phyloP scores from a whole-genome alignment of 2,329 filamentous ascomycete genomes.

The Huntiella abstrusa region DNA sequence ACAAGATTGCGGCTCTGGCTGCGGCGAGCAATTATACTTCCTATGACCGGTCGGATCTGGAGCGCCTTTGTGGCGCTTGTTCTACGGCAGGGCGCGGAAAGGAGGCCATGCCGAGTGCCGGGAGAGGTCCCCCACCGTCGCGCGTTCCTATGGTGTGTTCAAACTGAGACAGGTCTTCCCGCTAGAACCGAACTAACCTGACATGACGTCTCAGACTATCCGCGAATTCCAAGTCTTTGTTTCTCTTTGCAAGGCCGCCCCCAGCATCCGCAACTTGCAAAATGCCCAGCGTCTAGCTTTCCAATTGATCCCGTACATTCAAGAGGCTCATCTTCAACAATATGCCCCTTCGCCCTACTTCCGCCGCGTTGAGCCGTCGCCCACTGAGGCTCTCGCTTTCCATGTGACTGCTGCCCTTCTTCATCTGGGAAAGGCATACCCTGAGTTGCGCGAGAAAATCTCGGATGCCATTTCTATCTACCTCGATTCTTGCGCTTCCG shows the following conservation, averaged over 20 bases:
- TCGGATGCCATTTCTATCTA: slow-evolving; percentile 52
- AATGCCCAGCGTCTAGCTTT: slow-evolving; percentile 61
- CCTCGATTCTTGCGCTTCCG: slow-evolving; percentile 47
- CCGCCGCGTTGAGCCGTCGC: slow-evolving; percentile 65
- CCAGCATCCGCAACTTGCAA: slow-evolving; percentile 48
- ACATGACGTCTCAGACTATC: slow-evolving; percentile 41
- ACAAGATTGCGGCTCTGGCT: slow-evolving; percentile 46
- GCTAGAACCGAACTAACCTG: background rate
- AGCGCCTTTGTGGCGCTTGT: slow-evolving; percentile 40
- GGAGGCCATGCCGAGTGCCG: slow-evolving; percentile 27
- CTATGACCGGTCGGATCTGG: slow-evolving; percentile 44
- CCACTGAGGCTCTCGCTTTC: slow-evolving; percentile 67
- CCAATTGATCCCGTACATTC: slow-evolving; percentile 67
- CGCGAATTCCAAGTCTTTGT: slow-evolving; percentile 84
- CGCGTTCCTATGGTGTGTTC: slow-evolving; percentile 40
- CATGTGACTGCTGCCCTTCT: slow-evolving; percentile 66
- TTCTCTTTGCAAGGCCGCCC: slow-evolving; percentile 77
- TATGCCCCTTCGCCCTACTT: slow-evolving; percentile 70
- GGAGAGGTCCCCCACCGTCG: slow-evolving; percentile 21
- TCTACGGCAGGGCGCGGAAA: slow-evolving; percentile 26
- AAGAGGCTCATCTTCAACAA: slow-evolving; percentile 62
- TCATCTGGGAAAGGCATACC: slow-evolving; percentile 57
- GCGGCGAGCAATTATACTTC: slow-evolving; percentile 32
- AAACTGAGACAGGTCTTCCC: background rate
- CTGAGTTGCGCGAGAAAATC: slow-evolving; percentile 46